Percentiles rank a stretch among this genome's conserved stretches.
phyloP scores from a whole-genome alignment of 2,329 filamentous ascomycete genomes.

The Claviceps arundinis region DNA sequence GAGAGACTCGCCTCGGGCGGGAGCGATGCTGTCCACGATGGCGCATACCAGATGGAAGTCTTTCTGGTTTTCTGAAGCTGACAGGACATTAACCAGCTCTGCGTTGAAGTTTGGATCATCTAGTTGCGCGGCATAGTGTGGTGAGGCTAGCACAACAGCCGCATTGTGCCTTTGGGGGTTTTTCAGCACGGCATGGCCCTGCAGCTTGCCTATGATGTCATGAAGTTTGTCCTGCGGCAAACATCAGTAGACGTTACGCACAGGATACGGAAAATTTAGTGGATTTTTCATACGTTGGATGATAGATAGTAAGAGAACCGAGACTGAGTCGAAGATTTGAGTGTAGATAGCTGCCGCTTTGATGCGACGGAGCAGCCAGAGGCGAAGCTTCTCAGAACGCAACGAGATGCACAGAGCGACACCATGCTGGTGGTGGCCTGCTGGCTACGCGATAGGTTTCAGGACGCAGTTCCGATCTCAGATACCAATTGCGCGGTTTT shows the following conservation, averaged over 20 bases:
- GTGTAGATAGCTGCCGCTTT: conserved; percentile 7
- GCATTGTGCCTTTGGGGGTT: conserved; percentile 23
- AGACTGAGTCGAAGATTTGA: conserved; percentile 7
- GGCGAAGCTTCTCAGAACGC: conserved; percentile 10
- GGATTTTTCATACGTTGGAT: not conserved
- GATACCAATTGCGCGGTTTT: not conserved
- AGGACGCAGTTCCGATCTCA: not conserved
- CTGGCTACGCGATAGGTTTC: not conserved
- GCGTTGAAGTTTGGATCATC: conserved; percentile 29
- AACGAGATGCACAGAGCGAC: conserved; percentile 6
- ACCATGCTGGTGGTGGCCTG: conserved; percentile 9
- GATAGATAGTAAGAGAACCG: conserved; percentile 13
- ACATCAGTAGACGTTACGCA: not conserved
- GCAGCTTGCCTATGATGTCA: conserved; percentile 11
- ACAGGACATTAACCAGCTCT: conserved; percentile 31
- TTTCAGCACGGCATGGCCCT: conserved; percentile 12
- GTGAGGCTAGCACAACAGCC: conserved; percentile 37
- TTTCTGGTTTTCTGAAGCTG: conserved; percentile 25
- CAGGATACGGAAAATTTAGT: not conserved
- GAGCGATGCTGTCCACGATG: conserved; percentile 41
- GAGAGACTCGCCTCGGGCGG: conserved; percentile 16
- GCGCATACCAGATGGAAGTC: conserved; percentile 37
- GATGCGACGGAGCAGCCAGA: not conserved
- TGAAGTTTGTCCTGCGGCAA: conserved; percentile 7
- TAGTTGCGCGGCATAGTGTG: conserved; percentile 32